phyloP scores from a whole-genome alignment of 148 eudicot species.

The Rhododendron ovatum region DNA sequence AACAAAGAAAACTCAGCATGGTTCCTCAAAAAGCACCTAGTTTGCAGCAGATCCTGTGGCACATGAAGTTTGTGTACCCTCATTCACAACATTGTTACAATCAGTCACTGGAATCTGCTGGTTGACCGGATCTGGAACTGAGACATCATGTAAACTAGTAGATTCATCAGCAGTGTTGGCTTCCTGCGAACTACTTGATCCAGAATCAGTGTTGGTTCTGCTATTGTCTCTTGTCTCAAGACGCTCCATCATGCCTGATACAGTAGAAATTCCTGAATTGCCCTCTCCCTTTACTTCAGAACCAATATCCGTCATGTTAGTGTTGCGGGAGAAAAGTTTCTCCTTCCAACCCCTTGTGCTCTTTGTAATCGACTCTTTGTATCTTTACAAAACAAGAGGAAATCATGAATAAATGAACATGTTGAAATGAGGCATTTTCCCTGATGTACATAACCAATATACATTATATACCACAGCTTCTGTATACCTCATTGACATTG shows the following conservation, averaged over 20 bases:
- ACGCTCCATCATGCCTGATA: conserved; percentile 74
- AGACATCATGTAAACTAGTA: conserved; percentile 36
- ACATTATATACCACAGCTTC: conserved; percentile 1
- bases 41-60: conserved; percentile 52
- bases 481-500: conserved; percentile 70
- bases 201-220: conserved; percentile 29
- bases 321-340: conserved; percentile 80
- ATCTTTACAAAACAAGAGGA: conserved; percentile 30
- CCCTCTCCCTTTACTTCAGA: conserved; percentile 64
- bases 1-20: conserved; percentile 25
- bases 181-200: conserved; percentile 39
- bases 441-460: background rate
- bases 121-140: conserved; percentile 22
- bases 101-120: conserved; percentile 21
- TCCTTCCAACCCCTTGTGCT: conserved; percentile 92
- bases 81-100: conserved; percentile 26
- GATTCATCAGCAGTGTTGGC: conserved; percentile 30
- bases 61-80: conserved; percentile 34
- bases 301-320: conserved; percentile 42
- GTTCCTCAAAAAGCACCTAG: conserved; percentile 21
- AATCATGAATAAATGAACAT: background rate
- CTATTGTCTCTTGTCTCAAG: conserved; percentile 47
- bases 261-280: conserved; percentile 53
- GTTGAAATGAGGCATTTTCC: background rate
- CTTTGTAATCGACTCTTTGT: conserved; percentile 83